Conservation (phyloP, 2,329 filamentous ascomycete species). For the Colletotrichum eleusines region DNA sequence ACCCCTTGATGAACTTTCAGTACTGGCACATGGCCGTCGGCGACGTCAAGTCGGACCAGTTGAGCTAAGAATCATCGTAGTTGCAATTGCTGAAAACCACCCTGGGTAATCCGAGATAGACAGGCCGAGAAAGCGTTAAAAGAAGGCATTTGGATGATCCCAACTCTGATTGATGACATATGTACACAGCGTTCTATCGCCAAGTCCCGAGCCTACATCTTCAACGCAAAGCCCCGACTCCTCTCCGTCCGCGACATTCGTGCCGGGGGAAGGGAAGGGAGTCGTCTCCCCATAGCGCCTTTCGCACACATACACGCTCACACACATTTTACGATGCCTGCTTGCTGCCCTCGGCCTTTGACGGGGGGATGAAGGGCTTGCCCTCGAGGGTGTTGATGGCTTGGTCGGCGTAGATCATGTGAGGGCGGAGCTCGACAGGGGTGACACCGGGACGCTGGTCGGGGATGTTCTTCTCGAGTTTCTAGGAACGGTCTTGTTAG, state of each 20-base stretch:
- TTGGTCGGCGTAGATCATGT: constrained; percentile 71
- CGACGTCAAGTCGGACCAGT: background rate
- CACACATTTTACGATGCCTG: constrained; percentile 37
- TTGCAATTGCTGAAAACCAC: no score
- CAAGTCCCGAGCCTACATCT: constrained; percentile 35
- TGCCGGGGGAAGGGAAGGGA: background rate
- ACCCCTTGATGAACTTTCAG: no score
- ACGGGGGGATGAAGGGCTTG: constrained; percentile 56
- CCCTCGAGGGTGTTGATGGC: constrained; percentile 57
- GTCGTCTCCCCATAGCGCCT: background rate
- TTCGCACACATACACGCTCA: background rate
- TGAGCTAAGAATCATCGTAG: background rate
- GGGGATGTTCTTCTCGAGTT: constrained; percentile 84
- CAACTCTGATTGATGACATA: constrained; percentile 43
- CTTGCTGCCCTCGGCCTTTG: constrained; percentile 42
- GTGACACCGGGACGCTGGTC: constrained; percentile 76
- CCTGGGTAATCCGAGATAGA: background rate
- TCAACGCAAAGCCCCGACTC: constrained; percentile 23
- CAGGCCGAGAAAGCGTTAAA: background rate
- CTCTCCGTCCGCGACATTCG: background rate
- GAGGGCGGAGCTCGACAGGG: constrained; percentile 79
- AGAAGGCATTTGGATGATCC: constrained; percentile 30
- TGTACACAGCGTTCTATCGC: constrained; percentile 43
- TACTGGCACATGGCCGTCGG: background rate
- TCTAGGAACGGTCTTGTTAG: constrained; percentile 59